Base-by-base conservation (phyloP, 257 asterid genomes). In the Salvia splendens region DNA sequence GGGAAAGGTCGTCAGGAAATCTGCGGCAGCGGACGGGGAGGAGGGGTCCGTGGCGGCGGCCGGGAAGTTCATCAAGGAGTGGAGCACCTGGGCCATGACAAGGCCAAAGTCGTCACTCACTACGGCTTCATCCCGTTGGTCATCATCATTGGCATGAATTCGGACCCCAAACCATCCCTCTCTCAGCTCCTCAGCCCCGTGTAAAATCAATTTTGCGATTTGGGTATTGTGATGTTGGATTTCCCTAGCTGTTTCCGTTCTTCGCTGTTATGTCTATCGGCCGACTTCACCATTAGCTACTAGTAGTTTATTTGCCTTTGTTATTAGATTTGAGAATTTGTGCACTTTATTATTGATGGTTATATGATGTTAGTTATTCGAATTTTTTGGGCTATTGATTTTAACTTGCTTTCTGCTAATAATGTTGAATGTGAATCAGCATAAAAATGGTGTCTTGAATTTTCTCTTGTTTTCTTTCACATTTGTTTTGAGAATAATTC, bases 61-160 rank as follows among this genome's bases (percentile, higher is more conserved):
- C 41, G 83, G 76, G 47, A 92, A 78, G 73, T 77, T 84, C 81
- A 88, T 86, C 60, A 92, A 87, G 81, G 96, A 87, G 55, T 92
- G 97, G 97, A 84, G 87, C 54, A 89, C 84, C 20, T 92, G 97
- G 97, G 53, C 91, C 0, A 82, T 82, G 77, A 89, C 85, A 92
- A 89, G 78, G 96, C 89, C 24, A 92, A 92, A 67, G 95, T 92
- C 61, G 47, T 84, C 63, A 82, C 98, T 46, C 98, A 92, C 70
- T 89, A 89, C 51, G 98, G 95, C 14, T 85, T 92, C 81, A 89
- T 92, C 60, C 98, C 98, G 0, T 5, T 87, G 65, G 79, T 92
- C 61, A 87, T 89, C 76, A 59, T 89, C 76, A 83, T 92, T 65
- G 98, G 97, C 65, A 92, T 92, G 97, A 89, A 86, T 43, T 78